These are phyloP conservation scores for Elongisporangium anandrum DNA, from an alignment of 352 stramenopile genomes.

Conservation along the genomic window DNA sequence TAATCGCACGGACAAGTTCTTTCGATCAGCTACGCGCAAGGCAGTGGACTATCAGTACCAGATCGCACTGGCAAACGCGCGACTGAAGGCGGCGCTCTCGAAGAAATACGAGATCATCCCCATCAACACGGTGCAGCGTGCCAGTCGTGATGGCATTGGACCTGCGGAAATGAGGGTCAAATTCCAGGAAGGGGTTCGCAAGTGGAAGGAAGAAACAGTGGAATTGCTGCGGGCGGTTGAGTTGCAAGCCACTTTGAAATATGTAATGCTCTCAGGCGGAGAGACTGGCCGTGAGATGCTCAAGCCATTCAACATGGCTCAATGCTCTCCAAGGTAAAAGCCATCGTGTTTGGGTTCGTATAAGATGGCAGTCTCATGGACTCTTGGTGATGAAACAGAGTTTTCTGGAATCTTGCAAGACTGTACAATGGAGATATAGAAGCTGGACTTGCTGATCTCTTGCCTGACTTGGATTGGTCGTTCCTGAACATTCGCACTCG, in stretches of 20 bases:
- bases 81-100: constrained; percentile 61
- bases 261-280: constrained; percentile 72
- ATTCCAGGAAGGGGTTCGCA: constrained; percentile 78
- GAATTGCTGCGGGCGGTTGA: constrained; percentile 60
- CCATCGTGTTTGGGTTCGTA: background rate
- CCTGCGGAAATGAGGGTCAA: constrained; percentile 49
- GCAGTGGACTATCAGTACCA: constrained; percentile 83
- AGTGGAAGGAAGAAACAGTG: constrained; percentile 79
- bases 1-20: constrained; percentile 71
- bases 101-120: constrained; percentile 52
- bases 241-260: constrained; percentile 74
- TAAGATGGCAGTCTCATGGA: background rate
- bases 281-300: constrained; percentile 84
- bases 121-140: constrained; percentile 14
- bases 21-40: constrained; percentile 64
- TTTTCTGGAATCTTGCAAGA: constrained; percentile 84
- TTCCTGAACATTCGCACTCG: constrained; percentile 74
- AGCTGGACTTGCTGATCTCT: constrained; percentile 48
- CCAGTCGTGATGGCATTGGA: background rate
- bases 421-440: constrained; percentile 76
- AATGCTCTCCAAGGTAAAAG: constrained; percentile 65
- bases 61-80: constrained; percentile 61
- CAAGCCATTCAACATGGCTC: constrained; percentile 89
- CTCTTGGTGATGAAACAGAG: constrained; percentile 17
- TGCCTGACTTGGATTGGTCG: constrained; percentile 82